Conservation (phyloP, 2,329 filamentous ascomycete genomes). For the Herpotrichia juniperi region DNA sequence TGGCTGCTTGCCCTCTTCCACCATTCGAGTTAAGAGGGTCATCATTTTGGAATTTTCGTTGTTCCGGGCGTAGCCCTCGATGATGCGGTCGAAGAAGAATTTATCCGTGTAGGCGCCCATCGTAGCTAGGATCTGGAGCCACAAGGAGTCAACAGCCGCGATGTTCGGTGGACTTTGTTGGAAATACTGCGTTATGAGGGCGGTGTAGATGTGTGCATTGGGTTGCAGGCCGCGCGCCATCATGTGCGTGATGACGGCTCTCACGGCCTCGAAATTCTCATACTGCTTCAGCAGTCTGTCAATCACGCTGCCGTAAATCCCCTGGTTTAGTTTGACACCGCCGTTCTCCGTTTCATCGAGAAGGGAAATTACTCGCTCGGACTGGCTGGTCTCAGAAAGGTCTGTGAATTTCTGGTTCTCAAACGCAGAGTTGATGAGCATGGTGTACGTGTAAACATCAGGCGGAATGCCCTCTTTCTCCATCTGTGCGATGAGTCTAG, state of each 20-base stretch:
- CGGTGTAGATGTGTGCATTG: slow-evolving; percentile 74
- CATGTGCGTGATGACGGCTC: slow-evolving; percentile 69
- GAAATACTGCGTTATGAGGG: slow-evolving; percentile 73
- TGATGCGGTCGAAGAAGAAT: slow-evolving; percentile 71
- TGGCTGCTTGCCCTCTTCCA: slow-evolving; percentile 47
- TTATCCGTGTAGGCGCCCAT: slow-evolving; percentile 53
- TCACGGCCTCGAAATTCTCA: slow-evolving; percentile 58
- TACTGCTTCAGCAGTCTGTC: slow-evolving; percentile 63
- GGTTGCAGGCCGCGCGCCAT: slow-evolving; percentile 57
- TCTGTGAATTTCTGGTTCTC: slow-evolving; percentile 54
- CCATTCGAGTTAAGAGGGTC: slow-evolving; percentile 48
- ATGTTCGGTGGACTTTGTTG: slow-evolving; percentile 63
- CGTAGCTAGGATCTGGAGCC: slow-evolving; percentile 52
- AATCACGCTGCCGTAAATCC: slow-evolving; percentile 73
- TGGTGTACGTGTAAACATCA: slow-evolving; percentile 74
- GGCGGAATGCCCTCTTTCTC: slow-evolving; percentile 59
- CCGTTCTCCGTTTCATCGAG: slow-evolving; percentile 61
- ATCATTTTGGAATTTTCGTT: slow-evolving; percentile 57
- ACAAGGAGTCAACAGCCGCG: slow-evolving; percentile 63
- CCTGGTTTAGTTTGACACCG: slow-evolving; percentile 64
- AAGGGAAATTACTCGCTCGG: slow-evolving; percentile 57
- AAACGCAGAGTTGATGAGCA: slow-evolving; percentile 68
- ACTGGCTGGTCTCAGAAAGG: slow-evolving; percentile 57
- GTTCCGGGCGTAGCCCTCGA: slow-evolving; percentile 68
- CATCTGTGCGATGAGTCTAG: slow-evolving; percentile 66